These are phyloP conservation scores for Aspergillus felis DNA, from an alignment of 2,329 filamentous ascomycete species.

Conservation along the genomic window DNA sequence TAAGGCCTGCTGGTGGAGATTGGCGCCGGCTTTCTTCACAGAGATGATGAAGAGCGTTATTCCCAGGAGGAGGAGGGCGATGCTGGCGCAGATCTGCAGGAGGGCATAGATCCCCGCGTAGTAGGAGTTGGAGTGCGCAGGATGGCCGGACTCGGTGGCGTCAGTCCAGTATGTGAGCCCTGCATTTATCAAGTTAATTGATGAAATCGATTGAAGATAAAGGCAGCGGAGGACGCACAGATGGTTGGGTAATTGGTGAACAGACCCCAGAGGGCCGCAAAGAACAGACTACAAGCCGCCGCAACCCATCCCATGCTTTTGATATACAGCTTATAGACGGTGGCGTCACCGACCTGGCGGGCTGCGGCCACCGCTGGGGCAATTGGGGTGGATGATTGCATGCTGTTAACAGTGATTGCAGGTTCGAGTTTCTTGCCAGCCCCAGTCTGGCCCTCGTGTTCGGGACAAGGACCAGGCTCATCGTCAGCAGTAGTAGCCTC, in stretches of 20 bases:
- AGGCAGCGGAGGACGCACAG: conserved; percentile 16
- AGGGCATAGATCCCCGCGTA: conserved; percentile 25
- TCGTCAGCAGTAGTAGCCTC: conserved; percentile 8
- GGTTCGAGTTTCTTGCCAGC: background rate
- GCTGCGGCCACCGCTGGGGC: conserved; percentile 19
- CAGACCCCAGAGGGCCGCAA: conserved; percentile 19
- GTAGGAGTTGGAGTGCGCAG: conserved; percentile 17
- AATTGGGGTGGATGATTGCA: background rate
- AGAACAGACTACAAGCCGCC: conserved; percentile 11
- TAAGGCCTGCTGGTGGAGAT: conserved; percentile 21
- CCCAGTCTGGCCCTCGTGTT: background rate
- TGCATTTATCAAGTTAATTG: background rate
- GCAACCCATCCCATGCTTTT: conserved; percentile 18
- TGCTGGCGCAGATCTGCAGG: conserved; percentile 20
- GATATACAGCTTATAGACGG: conserved; percentile 19
- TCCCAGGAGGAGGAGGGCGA: conserved; percentile 17
- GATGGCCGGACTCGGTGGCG: conserved; percentile 12
- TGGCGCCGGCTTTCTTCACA: conserved; percentile 18
- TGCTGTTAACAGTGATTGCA: background rate
- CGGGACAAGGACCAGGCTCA: background rate
- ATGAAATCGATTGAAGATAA: background rate
- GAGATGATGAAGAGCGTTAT: conserved; percentile 15
- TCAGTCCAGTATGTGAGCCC: conserved; percentile 20
- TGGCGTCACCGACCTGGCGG: conserved; percentile 32
- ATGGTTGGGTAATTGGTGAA: conserved; percentile 26